Base-by-base conservation (phyloP, 371 early-diverging fungal species). In the Astathelohania contejeani region DNA sequence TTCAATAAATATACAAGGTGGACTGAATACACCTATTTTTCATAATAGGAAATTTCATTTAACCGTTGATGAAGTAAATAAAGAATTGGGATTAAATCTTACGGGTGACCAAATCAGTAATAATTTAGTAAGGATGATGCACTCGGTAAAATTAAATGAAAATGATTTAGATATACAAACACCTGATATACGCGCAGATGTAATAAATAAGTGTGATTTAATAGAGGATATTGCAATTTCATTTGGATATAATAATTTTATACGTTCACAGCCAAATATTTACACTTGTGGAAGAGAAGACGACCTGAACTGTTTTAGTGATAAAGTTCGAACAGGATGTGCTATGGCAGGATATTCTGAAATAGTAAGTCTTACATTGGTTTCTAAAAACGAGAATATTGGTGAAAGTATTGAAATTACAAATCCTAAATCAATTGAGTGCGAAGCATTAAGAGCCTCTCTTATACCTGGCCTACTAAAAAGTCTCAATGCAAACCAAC, bases 141-240 rank as follows among this genome's bases (percentile, higher is more conserved):
- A 67, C n/a, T 49, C 73, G n/a, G 76, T 70, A 51, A 63, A 59
- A 19, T 35, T 56, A 14, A 14, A 25, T 18, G 32, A 20, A 12
- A 32, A 32, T 7, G 12, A 32, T 32, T 32, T 32, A 32, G 32
- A 32, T 7, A 32, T 32, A 32, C 12, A 4, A 32, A 7, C 32
- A 32, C 90, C 92, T 28, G 80, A 82, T 12, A 87, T 90, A 37
- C 81, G 99, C 50, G 81, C 83, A 67, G 99, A 98, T 73, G 82
- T 98, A 47, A 77, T 98, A 55, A 94, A 95, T 62, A 82, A 84
- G 52, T 87, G 87, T 71, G 99, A 98, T 77, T 78, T 98, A 49
- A 87, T 92, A 80, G 99, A 96, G 77, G 97, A 96, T 74, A 84
- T 92, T 27, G 91, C 91, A n/a, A 85, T 96, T 56, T 85, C 91